phyloP scores from a whole-genome alignment of 140 eudicot genomes.

The Stevia rebaudiana region DNA sequence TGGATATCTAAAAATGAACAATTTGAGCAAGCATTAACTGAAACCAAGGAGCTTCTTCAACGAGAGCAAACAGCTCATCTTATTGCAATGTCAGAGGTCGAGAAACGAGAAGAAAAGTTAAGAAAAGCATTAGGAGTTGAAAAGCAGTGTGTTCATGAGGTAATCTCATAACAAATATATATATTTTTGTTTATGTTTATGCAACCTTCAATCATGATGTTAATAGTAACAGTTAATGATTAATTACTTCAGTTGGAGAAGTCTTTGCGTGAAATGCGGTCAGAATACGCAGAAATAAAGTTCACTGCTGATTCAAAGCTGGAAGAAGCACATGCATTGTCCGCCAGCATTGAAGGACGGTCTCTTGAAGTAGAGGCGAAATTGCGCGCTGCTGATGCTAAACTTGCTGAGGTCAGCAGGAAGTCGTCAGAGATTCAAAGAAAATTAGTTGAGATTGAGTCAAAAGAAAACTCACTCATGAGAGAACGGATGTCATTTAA shows the following conservation, averaged over 20 bases:
- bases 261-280: conserved; percentile 75
- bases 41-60: conserved; percentile 53
- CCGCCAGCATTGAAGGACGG: conserved; percentile 70
- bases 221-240: neutral
- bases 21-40: conserved; percentile 42
- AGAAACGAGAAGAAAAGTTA: conserved; percentile 83
- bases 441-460: conserved; percentile 60
- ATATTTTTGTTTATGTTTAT: conserved; percentile 3
- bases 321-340: conserved; percentile 82
- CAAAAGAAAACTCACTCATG: conserved; percentile 69
- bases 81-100: conserved; percentile 69
- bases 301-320: conserved; percentile 86
- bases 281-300: conserved; percentile 86
- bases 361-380: conserved; percentile 86
- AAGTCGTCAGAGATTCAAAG: conserved; percentile 84
- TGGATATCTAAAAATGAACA: conserved; percentile 61
- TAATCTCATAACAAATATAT: conserved; percentile 15
- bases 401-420: conserved; percentile 92
- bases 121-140: conserved; percentile 90
- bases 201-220: conserved; percentile 1
- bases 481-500: conserved; percentile 73
- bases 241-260: conserved; percentile 71
- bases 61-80: conserved; percentile 72
- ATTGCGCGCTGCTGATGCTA: conserved; percentile 85
- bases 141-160: conserved; percentile 80